Percentiles rank a stretch among this genome's conserved stretches.
Conservation (phyloP, 768 basidiomycete species). For the Jaapia argillacea region DNA sequence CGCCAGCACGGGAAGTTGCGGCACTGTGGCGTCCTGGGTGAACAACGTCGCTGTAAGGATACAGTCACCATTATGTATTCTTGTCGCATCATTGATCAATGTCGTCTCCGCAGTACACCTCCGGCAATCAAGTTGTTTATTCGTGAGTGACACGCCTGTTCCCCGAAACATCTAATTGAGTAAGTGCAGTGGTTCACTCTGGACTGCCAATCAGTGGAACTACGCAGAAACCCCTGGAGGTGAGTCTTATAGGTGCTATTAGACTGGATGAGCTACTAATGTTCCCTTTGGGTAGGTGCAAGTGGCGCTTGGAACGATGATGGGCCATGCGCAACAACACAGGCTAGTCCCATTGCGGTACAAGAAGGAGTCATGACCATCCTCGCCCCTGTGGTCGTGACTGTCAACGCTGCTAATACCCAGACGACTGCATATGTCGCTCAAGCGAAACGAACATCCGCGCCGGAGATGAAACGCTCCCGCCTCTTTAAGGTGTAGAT, state of each 20-base stretch:
- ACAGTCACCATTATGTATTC: neutral
- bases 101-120: slow-evolving; percentile 27
- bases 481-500: neutral
- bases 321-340: slow-evolving; percentile 18
- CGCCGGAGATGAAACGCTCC: neutral
- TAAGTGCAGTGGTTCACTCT: slow-evolving; percentile 39
- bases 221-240: slow-evolving; percentile 27
- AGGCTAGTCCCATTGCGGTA: neutral
- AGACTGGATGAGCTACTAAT: no score
- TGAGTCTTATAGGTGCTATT: slow-evolving; percentile 4
- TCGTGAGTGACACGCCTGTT: slow-evolving; percentile 25
- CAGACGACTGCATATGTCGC: no score
- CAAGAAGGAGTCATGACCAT: no score
- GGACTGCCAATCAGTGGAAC: slow-evolving; percentile 42
- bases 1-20: slow-evolving; percentile 24
- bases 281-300: no score
- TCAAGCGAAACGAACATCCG: neutral
- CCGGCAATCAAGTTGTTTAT: slow-evolving; percentile 27
- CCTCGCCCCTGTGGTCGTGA: no score
- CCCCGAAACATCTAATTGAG: no score
- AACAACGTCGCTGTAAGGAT: slow-evolving; percentile 26
- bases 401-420: no score
- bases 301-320: slow-evolving; percentile 24
- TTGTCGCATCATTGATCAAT: neutral
- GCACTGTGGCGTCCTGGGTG: slow-evolving; percentile 31